These are phyloP conservation scores for Lentinula raphanica DNA, from an alignment of 768 basidiomycete genomes.

Conservation along the genomic window DNA sequence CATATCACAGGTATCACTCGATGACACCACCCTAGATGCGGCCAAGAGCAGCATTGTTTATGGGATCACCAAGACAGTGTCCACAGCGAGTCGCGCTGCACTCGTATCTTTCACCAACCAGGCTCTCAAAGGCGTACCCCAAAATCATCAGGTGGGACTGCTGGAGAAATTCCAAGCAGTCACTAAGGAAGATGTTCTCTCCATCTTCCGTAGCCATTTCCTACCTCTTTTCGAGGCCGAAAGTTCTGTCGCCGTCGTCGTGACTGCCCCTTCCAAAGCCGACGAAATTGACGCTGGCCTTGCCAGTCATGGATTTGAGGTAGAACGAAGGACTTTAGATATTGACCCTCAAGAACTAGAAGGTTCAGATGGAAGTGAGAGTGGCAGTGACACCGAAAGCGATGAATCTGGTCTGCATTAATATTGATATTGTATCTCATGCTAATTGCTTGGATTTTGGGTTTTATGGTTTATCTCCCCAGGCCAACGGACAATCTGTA, in stretches of 20 bases:
- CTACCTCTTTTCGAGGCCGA: conserved; percentile 78
- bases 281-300: conserved; percentile 66
- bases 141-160: conserved; percentile 69
- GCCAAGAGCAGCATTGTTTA: conserved; percentile 92
- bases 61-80: conserved; percentile 70
- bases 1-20: conserved; percentile 64
- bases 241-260: conserved; percentile 74
- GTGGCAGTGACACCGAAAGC: conserved; percentile 25
- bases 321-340: conserved; percentile 67
- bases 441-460: background rate
- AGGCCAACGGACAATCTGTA: background rate
- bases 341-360: conserved; percentile 50
- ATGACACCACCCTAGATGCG: conserved; percentile 77
- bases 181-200: conserved; percentile 71
- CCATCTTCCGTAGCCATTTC: conserved; percentile 66
- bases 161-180: conserved; percentile 77
- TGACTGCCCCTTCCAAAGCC: conserved; percentile 77
- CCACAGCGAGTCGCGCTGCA: conserved; percentile 84
- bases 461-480: background rate
- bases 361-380: conserved; percentile 30
- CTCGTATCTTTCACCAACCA: conserved; percentile 83
- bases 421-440: background rate
- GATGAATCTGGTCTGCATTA: conserved; percentile 17
- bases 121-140: conserved; percentile 78
- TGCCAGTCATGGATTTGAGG: conserved; percentile 64